These are phyloP conservation scores for Thelonectria olida DNA, from an alignment of 2,329 filamentous ascomycete genomes.

Conservation along the genomic window DNA sequence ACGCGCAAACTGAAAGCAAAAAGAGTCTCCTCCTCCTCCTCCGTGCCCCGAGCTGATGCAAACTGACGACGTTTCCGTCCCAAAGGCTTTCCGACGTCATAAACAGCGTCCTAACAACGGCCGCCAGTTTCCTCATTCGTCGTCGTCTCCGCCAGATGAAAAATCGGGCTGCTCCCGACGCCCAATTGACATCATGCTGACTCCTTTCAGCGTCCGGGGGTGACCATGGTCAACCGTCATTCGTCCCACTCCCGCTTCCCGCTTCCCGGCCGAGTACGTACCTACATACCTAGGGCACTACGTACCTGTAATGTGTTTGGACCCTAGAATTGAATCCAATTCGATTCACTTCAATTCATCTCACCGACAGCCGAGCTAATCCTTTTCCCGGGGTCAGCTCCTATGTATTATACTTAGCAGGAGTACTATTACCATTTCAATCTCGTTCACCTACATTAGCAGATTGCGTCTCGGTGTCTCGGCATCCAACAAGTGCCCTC, in stretches of 20 bases:
- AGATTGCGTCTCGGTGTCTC: conserved; percentile 32
- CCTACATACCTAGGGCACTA: background rate
- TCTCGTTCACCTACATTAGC: conserved; percentile 30
- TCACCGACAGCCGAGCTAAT: conserved; percentile 25
- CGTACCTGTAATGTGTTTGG: no score
- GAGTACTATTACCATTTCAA: no score
- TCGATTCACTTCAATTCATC: no score
- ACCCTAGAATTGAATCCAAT: background rate
- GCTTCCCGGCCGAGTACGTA: background rate
- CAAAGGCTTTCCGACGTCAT: conserved; percentile 19
- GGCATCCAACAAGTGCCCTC: no score
- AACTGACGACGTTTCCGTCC: background rate
- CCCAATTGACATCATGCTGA: conserved; percentile 39
- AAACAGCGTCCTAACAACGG: conserved; percentile 17
- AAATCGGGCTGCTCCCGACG: conserved; percentile 26
- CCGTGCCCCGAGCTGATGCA: no score
- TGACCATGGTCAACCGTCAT: conserved; percentile 5
- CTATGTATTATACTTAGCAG: background rate
- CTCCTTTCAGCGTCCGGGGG: conserved; percentile 15
- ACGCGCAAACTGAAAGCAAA: background rate
- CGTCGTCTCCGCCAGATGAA: conserved; percentile 24
- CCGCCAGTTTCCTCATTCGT: conserved; percentile 32
- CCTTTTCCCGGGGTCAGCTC: conserved; percentile 31
- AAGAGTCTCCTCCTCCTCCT: conserved; percentile 7
- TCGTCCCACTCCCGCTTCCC: conserved; percentile 20